Evolutionary conservation across 1,284 basidiomycete species (phyloP), one percentile per base, ranked within the genome.

Genomic region (Cryptococcus depauperatus): DNA sequence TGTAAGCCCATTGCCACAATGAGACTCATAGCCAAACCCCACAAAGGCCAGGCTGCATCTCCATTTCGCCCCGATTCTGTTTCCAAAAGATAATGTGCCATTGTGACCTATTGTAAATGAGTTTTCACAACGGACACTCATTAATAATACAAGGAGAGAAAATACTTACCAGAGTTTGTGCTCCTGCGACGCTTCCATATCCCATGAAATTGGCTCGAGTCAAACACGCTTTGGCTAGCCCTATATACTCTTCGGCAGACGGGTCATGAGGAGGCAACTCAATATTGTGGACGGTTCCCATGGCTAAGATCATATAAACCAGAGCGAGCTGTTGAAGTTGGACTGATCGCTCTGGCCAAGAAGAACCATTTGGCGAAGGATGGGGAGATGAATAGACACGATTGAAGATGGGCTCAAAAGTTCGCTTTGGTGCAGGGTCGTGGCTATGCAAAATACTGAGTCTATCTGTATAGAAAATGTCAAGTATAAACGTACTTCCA

Each of bases 1-100:
- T 69, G 66, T 41, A 66, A 35, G 1, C 66, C 66, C 66, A 68
- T 68, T 54, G 62, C 61, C 21, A 59, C 52, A 18, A 60, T 56
- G 13, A 64, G 51, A 5, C 62, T 47, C 58, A 61, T 59, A 0
- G 58, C 57, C 4, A 66, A 33, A 22, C 66, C 66, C 61, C 64
- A 64, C 8, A 68, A 37, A 1, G 62, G 61, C 66, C 66, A 68
- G 27, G 60, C 56, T 0, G 46, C 51, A 46, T 68, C 64, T 3
- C 64, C 66, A 34, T 57, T 57, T 10, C 62, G 48, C 0, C 62
- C 62, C 28, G 51, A 50, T 28, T 64, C 62, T 14, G 57, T 61
- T 33, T 59, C 55, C 40, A 57, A 39, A n/a, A 39, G 43, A 29
- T 47, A 55, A 38, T 61, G 54, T 2, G 51, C 57, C 56, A 61